A percentile compares a stretch with the other conserved stretches of the same genome.
These are phyloP conservation scores for Kandelia obovata DNA, from an alignment of 345 rosid species.

Conservation along the genomic window DNA sequence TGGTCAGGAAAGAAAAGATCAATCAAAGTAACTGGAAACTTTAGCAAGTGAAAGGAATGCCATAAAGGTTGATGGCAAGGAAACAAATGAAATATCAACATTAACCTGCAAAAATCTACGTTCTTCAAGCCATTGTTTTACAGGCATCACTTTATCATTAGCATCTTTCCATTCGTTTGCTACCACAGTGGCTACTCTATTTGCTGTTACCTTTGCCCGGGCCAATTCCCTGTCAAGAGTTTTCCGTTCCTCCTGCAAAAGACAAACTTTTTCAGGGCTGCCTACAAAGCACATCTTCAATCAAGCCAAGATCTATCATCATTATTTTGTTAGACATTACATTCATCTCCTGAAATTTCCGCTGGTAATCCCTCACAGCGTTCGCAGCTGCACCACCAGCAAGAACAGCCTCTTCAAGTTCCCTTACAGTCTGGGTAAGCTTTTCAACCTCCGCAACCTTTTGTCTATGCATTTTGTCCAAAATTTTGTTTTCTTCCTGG, in stretches of 20 bases:
- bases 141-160: conserved; percentile 98
- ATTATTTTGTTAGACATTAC: conserved; percentile 38
- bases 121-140: conserved; percentile 97
- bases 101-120: conserved; percentile 89
- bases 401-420: conserved; percentile 98
- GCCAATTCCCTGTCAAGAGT: conserved; percentile 94
- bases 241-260: conserved; percentile 80
- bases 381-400: conserved; percentile 99
- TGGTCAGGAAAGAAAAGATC: not conserved
- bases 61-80: conserved; percentile 4
- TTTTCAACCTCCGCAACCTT: conserved; percentile 99
- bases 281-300: conserved; percentile 5
- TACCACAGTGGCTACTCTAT: conserved; percentile 93
- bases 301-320: conserved; percentile 5
- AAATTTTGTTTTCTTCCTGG: conserved; percentile 92
- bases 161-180: conserved; percentile 99
- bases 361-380: conserved; percentile 94
- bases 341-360: conserved; percentile 99
- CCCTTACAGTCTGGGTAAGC: conserved; percentile 91
- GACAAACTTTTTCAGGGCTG: conserved; percentile 4
- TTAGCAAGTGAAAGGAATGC: conserved; percentile 16
- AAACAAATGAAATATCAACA: conserved; percentile 17
- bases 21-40: conserved; percentile 9
- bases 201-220: conserved; percentile 96
- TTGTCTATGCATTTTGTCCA: conserved; percentile 96